Evolutionary conservation across 2,329 filamentous ascomycete species (phyloP).

Genomic region (Ciborinia camelliae): DNA sequence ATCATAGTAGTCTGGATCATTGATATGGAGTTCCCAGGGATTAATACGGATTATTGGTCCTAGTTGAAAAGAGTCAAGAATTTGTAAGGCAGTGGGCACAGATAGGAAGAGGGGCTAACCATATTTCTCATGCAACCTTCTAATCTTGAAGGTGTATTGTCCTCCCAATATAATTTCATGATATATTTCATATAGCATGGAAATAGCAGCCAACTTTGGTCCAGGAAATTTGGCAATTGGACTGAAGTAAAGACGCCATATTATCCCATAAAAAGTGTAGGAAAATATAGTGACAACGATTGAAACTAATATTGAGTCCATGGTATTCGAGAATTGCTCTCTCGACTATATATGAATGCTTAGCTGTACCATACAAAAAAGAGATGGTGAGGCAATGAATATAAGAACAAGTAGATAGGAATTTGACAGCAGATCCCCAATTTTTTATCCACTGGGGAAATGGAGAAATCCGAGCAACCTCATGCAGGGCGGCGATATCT

Average conservation of each 20-base stretch:
- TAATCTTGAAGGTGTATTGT: conserved; percentile 44
- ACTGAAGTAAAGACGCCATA: conserved; percentile 37
- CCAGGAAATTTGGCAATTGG: conserved; percentile 38
- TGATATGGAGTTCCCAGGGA: conserved; percentile 43
- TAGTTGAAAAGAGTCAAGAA: not conserved
- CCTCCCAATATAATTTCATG: conserved; percentile 44
- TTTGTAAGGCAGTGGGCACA: not conserved
- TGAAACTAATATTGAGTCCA: not conserved
- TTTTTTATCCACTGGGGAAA: not conserved
- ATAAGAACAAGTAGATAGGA: not conserved
- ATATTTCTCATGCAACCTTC: conserved; percentile 43
- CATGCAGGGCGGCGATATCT: not conserved
- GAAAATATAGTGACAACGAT: not conserved
- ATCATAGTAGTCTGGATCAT: conserved; percentile 39
- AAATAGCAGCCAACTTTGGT: conserved; percentile 37
- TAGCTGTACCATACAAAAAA: not conserved
- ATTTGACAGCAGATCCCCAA: not conserved
- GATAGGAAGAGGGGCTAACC: conserved; percentile 20
- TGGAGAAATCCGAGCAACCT: not conserved
- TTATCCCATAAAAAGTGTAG: conserved; percentile 15
- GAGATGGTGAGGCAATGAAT: not conserved
- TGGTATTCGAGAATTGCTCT: not conserved
- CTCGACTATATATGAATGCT: not conserved
- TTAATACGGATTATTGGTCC: conserved; percentile 39
- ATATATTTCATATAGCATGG: conserved; percentile 37